Percentiles rank a stretch among this genome's conserved stretches.
Evolutionary conservation across 345 rosid species (phyloP).

Genomic region (Populus ilicifolia): DNA sequence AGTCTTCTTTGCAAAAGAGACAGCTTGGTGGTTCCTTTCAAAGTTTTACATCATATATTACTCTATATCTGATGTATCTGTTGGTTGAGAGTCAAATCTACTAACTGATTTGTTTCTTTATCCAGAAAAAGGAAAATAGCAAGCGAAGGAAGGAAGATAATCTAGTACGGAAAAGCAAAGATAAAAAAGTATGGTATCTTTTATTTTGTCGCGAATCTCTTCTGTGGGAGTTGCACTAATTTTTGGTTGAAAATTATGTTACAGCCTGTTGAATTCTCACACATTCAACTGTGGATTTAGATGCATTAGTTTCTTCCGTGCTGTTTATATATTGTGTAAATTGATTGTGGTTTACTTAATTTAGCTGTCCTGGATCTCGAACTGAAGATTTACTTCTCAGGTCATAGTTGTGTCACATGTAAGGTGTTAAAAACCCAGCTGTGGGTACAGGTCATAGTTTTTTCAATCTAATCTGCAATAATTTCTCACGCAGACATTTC

Average conservation of each 20-base stretch:
- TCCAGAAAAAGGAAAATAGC: conserved; percentile 58
- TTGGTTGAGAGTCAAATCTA: not conserved
- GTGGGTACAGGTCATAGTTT: not conserved
- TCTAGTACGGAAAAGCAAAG: conserved; percentile 48
- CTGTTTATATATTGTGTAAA: not conserved
- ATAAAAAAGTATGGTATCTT: conserved; percentile 48
- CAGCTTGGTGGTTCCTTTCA: not conserved
- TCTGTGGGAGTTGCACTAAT: not conserved
- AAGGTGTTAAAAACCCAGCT: not conserved
- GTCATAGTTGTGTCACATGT: not conserved
- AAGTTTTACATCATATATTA: not conserved
- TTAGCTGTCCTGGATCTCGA: not conserved
- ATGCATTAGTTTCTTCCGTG: not conserved
- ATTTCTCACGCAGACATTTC: not conserved
- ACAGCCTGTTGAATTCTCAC: not conserved
- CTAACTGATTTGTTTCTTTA: conserved; percentile 12
- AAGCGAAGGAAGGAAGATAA: conserved; percentile 73
- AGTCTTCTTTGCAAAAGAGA: not conserved
- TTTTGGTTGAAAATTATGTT: not conserved
- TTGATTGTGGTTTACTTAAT: not conserved
- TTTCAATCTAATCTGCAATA: not conserved
- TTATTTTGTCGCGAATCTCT: not conserved
- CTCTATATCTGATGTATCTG: not conserved
- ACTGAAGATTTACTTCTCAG: not conserved
- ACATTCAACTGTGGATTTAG: not conserved